phyloP scores from a whole-genome alignment of 257 asterid genomes.

The Penstemon eatonii region DNA sequence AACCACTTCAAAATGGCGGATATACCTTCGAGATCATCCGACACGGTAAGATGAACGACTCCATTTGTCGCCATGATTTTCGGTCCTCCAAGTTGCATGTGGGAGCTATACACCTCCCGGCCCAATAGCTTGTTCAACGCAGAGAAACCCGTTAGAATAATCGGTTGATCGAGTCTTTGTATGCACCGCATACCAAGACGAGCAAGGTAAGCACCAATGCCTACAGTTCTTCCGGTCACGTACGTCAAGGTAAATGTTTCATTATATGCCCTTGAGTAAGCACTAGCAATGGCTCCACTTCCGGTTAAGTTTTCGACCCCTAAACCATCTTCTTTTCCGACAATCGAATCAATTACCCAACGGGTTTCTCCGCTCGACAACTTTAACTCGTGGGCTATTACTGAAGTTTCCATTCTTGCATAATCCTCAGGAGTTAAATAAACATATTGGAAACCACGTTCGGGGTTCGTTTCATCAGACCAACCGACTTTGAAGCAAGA shows the following conservation, averaged over 20 bases:
- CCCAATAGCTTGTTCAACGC: constrained; percentile 94
- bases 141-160: constrained; percentile 94
- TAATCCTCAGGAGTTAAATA: constrained; percentile 87
- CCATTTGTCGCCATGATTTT: constrained; percentile 97
- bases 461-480: constrained; percentile 91
- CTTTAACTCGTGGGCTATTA: constrained; percentile 72
- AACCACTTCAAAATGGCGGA: constrained; percentile 88
- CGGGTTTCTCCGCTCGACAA: constrained; percentile 72
- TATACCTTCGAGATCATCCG: constrained; percentile 95
- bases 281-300: constrained; percentile 98
- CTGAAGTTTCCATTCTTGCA: constrained; percentile 65
- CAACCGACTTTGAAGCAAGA: constrained; percentile 97
- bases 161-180: constrained; percentile 94
- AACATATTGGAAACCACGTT: constrained; percentile 86
- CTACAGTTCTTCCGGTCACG: constrained; percentile 94
- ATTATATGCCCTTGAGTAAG: constrained; percentile 85
- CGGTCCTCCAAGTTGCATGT: constrained; percentile 99
- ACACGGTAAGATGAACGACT: constrained; percentile 92
- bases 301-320: constrained; percentile 90
- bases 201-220: constrained; percentile 96
- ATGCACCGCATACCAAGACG: constrained; percentile 99
- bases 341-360: constrained; percentile 86
- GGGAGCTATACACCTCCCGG: constrained; percentile 95
- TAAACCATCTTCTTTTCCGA: constrained; percentile 86
- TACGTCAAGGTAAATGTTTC: constrained; percentile 92